Base-by-base conservation (phyloP, 2,329 filamentous ascomycete species). In the Coniochaeta sp. region DNA sequence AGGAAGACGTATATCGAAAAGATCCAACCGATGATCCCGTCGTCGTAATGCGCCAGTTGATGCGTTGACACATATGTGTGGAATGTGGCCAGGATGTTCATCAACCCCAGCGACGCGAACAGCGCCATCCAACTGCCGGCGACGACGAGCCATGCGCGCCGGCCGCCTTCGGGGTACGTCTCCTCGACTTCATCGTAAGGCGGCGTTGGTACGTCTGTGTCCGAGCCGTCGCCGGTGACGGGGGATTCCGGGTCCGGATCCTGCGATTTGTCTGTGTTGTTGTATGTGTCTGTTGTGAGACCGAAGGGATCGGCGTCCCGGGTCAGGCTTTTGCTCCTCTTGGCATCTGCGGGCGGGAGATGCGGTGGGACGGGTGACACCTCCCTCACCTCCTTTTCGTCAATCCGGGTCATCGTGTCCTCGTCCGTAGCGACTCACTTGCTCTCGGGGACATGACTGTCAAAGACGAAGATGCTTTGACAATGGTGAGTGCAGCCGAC, bases 1-100 rank as follows among this genome's bases (percentile, higher is more conserved):
- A 96, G 71, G 60, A 94, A 95, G 9, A 87, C 82, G 63, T 91
- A 95, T 48, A 95, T 71, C 52, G 87, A 87, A 61, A 95, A 94
- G 55, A 96, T 89, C 91, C 91, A 96, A 13, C 89, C 89, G 30
- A 92, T 82, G 5, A 79, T 82, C 32, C 85, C 83, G 53, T 86
- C 82, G 54, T 73, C 81, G 63, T 90, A 84, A 28, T 73, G 70
- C n/a, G 74, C 73, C 12, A 96, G 77, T 64, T 95, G 89, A 64
- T 95, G 76, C 26, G 72, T 79, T 30, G 83, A 76, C 42, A 95
- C 74, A 65, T 95, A 95, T 3, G 86, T 80, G 71, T 95, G 86
- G 68, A 94, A 87, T 1, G 86, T 86, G 18, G 86, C 89, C 50
- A 91, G 77, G 55, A 82, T 84, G 67, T 91, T 91, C 78, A 95